Base-by-base conservation (phyloP, 1,284 basidiomycete genomes). In the Leccinum griseonigrum region DNA sequence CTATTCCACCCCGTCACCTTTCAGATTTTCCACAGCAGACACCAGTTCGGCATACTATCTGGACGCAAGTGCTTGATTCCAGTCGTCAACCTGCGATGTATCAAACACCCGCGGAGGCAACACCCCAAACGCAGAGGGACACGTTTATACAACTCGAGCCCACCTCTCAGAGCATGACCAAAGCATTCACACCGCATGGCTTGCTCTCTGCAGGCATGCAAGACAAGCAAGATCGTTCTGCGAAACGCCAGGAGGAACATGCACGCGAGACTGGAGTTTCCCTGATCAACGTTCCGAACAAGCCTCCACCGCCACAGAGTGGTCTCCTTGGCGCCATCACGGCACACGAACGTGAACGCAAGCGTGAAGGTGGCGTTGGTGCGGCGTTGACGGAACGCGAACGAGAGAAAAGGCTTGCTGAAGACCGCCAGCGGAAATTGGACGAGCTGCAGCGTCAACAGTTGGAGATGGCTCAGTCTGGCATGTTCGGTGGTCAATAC, bases 311-410 rank as follows among this genome's bases (percentile, higher is more conserved):
- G 1, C 97, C 97, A 9, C 94, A 97, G 76, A 94, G 93, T 38
- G 97, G 97, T 43, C 84, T 99, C 40, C 85, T 99, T 54, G 97
- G 97, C 26, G 96, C 96, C 2, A 96, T 99, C 68, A 95, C 94
- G 29, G 93, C 91, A 18, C 95, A 97, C 75, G 95, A 99, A 77
- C 85, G 93, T 60, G 96, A 98, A 64, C 84, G 95, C 65, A 95
- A 97, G 75, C 88, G 94, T 46, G 94, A 97, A 57, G 96, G 97
- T 59, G 97, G 97, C 29, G 86, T 97, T 34, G 97, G 97, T 60
- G 95, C 96, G 32, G 87, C 94, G 2, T 79, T 99, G 67, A 98
- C 97, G 1, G 96, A 98, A 77, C 86, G 95, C 43, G 96, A 98
- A 76, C 85, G 95, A 54, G 95, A 98, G 74, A 91, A 94, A 72